phyloP scores from a whole-genome alignment of 257 asterid species.

The Nicotiana attenuata region DNA sequence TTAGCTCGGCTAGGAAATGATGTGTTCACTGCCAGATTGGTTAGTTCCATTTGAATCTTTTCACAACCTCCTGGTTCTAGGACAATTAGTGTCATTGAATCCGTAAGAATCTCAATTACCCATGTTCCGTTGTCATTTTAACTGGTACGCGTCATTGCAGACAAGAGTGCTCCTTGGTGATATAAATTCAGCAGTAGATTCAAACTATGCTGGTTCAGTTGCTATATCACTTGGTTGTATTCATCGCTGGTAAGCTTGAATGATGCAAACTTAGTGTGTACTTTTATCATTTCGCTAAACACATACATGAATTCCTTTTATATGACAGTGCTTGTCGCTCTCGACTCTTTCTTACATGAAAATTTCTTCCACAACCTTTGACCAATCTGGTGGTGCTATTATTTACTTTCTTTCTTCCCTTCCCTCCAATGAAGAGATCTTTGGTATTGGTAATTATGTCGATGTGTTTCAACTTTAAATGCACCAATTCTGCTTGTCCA shows the following conservation, averaged over 20 bases:
- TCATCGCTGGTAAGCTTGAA: constrained; percentile 78
- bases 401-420: background rate
- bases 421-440: background rate
- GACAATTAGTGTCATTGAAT: background rate
- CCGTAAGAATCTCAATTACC: background rate
- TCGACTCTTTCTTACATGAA: background rate
- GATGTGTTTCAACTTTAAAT: constrained; percentile 1
- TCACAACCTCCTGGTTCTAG: background rate
- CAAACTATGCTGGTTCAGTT: constrained; percentile 79
- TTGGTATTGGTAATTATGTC: constrained; percentile 4
- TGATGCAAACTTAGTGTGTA: background rate
- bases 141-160: constrained; percentile 45
- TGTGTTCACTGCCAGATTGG: constrained; percentile 91
- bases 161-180: constrained; percentile 80
- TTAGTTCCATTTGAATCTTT: constrained; percentile 31
- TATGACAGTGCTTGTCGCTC: background rate
- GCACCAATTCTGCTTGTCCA: constrained; percentile 5
- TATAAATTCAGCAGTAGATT: constrained; percentile 47
- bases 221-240: constrained; percentile 94
- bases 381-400: background rate
- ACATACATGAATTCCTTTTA: background rate
- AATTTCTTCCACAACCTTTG: background rate
- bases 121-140: constrained; percentile 14
- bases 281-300: background rate
- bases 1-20: constrained; percentile 97